Conservation (phyloP, 768 basidiomycete genomes). For the Amanita inopinata region DNA sequence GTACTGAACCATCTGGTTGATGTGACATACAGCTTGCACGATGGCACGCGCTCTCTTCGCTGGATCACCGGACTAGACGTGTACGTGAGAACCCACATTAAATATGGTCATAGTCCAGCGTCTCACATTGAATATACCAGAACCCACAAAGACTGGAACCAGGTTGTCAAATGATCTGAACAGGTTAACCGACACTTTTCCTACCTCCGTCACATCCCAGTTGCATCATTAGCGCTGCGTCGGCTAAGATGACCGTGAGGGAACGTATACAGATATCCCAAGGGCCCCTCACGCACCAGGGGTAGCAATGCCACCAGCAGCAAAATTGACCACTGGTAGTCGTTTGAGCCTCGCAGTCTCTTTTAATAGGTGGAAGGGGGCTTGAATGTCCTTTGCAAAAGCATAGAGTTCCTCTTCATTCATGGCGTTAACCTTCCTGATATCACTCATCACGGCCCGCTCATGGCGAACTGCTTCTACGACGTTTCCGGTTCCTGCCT, state of each 20-base stretch:
- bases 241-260: constrained; percentile 38
- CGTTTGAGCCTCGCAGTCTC: constrained; percentile 91
- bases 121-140: constrained; percentile 89
- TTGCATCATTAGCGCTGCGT: constrained; percentile 99
- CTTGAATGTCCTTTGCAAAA: constrained; percentile 86
- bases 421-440: constrained; percentile 80
- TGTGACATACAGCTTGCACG: constrained; percentile 73
- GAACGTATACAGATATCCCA: not conserved
- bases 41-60: constrained; percentile 91
- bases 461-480: constrained; percentile 93
- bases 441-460: constrained; percentile 74
- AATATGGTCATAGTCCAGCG: not conserved
- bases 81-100: not conserved
- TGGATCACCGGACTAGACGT: constrained; percentile 73
- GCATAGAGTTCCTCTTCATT: constrained; percentile 91
- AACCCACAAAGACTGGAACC: constrained; percentile 85
- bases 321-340: constrained; percentile 94
- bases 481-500: constrained; percentile 83
- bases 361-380: constrained; percentile 92
- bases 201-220: constrained; percentile 94
- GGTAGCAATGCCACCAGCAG: constrained; percentile 88
- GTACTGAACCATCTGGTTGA: constrained; percentile 1
- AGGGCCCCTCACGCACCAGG: constrained; percentile 45
- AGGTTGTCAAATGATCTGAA: not conserved
- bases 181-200: constrained; percentile 17